Base-by-base conservation (phyloP, 2,329 filamentous ascomycete species). In the Xylariaceae sp. region DNA sequence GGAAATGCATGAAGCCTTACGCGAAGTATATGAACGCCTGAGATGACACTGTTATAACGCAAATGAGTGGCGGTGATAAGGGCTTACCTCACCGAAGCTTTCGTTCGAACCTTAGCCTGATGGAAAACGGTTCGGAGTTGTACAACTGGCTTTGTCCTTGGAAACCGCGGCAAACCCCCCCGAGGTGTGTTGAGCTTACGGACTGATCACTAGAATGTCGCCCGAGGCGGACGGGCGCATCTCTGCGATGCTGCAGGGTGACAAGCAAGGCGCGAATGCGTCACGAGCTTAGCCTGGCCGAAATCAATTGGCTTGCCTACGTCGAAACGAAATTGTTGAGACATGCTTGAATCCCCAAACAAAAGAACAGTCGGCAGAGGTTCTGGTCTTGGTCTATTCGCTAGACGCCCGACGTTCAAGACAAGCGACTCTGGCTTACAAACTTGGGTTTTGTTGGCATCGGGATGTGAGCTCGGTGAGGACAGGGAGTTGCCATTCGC, bases 201-300 rank as follows among this genome's bases (percentile, higher is more conserved):
- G 46, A 28, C 46, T 42, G n/a, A n/a, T n/a, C 19, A 50, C 16
- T 39, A 12, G 47, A 36, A 17, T 42, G 13, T 40, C 31, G 38
- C 41, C 51, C 45, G 42, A 51, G 38, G 51, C 45, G 42, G 45
- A 45, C 13, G 36, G 42, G 17, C 16, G 10, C 42, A 51, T 41
- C 45, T 38, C 31, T 28, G 22, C 44, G 45, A 43, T 42, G 44
- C 50, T 45, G 48, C 45, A 51, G 45, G 43, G 41, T 51, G 49
- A 41, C 51, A 45, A 33, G 51, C 33, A 48, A 39, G 47, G 42
- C 48, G 45, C 22, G n/a, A 38, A 53, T 50, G 49, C 40, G 38
- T 42, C 41, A 39, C 45, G 28, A 36, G 7, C 17, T 38, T 17
- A 17, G 18, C n/a, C 12, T 22, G 43, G 33, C 31, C 31, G 40